Percentiles rank a stretch among this genome's conserved stretches.
Evolutionary conservation across 305 asterid species (phyloP).

Genomic region (Fraxinus xanthoxyloides): DNA sequence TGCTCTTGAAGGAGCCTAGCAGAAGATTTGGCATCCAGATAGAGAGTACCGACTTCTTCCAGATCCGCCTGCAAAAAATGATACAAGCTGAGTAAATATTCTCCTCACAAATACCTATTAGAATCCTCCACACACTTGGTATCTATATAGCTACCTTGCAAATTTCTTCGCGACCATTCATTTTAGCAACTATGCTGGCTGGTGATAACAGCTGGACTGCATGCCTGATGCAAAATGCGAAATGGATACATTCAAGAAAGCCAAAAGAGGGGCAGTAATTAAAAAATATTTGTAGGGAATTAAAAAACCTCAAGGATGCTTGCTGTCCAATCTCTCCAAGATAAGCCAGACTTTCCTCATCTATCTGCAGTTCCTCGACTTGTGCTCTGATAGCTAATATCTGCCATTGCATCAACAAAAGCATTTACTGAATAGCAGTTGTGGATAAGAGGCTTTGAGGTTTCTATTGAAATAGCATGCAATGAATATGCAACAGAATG

Average conservation of each 20-base stretch:
- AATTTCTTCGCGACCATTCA: slow-evolving; percentile 80
- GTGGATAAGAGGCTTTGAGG: background rate
- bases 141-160: slow-evolving; percentile 54
- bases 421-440: background rate
- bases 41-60: slow-evolving; percentile 68
- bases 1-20: slow-evolving; percentile 95
- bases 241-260: background rate
- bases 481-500: background rate
- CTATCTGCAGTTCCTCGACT: slow-evolving; percentile 87
- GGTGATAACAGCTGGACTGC: slow-evolving; percentile 92
- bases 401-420: slow-evolving; percentile 29
- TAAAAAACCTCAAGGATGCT: slow-evolving; percentile 72
- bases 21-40: slow-evolving; percentile 88
- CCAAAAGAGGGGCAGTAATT: background rate
- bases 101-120: background rate
- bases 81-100: background rate
- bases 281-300: background rate
- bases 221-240: slow-evolving; percentile 48
- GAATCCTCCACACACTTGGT: background rate
- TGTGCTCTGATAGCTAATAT: slow-evolving; percentile 96
- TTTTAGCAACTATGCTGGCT: slow-evolving; percentile 79
- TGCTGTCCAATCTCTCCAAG: slow-evolving; percentile 86
- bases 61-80: slow-evolving; percentile 66
- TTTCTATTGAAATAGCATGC: background rate
- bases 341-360: slow-evolving; percentile 92